Conservation (phyloP, 352 stramenopile species). For the Pythium aphanidermatum region DNA sequence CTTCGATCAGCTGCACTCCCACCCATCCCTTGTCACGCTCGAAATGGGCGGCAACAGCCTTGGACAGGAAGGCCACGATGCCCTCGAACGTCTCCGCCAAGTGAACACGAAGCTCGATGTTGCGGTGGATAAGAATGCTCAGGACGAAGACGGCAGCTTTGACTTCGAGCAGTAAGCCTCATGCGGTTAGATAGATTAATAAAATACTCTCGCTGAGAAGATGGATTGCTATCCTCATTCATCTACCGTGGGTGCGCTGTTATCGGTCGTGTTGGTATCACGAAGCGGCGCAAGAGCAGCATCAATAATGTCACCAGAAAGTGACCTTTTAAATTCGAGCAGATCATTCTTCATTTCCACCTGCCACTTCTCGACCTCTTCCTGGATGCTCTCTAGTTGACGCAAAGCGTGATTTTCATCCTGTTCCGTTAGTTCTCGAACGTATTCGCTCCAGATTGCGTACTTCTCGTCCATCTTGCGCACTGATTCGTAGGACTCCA, state of each 20-base stretch:
- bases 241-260: background rate
- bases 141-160: conserved; percentile 60
- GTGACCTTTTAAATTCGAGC: conserved; percentile 47
- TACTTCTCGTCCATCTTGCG: conserved; percentile 66
- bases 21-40: conserved; percentile 66
- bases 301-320: conserved; percentile 49
- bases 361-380: conserved; percentile 68
- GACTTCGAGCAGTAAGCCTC: conserved; percentile 1
- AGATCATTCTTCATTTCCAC: conserved; percentile 66
- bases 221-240: background rate
- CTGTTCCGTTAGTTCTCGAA: conserved; percentile 58
- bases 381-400: conserved; percentile 61
- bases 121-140: conserved; percentile 71
- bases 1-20: conserved; percentile 55
- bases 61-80: conserved; percentile 50
- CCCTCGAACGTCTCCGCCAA: conserved; percentile 51
- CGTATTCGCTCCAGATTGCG: conserved; percentile 64
- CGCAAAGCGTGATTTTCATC: conserved; percentile 52
- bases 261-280: conserved; percentile 21
- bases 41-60: conserved; percentile 84
- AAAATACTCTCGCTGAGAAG: background rate
- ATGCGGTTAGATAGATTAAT: conserved; percentile 8
- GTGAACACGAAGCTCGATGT: conserved; percentile 62
- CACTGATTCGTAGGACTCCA: conserved; percentile 59
- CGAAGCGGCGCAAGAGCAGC: conserved; percentile 34